phyloP scores from a whole-genome alignment of 2,329 filamentous ascomycete species.

The Neopestalotiopsis sp. region DNA sequence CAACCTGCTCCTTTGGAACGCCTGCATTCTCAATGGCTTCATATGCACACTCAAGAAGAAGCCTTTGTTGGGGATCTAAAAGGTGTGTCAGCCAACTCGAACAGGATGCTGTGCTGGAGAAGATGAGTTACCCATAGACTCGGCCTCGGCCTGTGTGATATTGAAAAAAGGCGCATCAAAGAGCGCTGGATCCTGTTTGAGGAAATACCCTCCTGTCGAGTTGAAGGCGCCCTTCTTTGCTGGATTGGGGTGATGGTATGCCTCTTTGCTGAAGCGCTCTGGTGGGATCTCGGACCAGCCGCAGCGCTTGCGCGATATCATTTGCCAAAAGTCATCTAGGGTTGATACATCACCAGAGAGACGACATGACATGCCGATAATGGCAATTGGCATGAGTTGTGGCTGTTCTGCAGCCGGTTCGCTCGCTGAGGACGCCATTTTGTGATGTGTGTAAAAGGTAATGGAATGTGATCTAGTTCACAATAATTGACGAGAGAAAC shows the following conservation, averaged over 20 bases:
- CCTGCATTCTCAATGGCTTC: constrained; percentile 33
- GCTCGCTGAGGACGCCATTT: background rate
- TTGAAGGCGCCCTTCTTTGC: constrained; percentile 40
- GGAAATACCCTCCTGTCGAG: constrained; percentile 38
- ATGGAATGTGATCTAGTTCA: background rate
- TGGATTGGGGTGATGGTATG: constrained; percentile 41
- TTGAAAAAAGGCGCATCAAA: constrained; percentile 43
- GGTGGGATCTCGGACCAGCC: constrained; percentile 37
- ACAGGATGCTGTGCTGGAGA: background rate
- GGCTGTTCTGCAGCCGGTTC: constrained; percentile 27
- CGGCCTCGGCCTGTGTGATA: constrained; percentile 41
- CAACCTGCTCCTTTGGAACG: constrained; percentile 22
- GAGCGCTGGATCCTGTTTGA: constrained; percentile 34
- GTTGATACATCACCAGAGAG: constrained; percentile 36
- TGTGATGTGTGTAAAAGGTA: background rate
- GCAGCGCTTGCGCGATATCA: constrained; percentile 35
- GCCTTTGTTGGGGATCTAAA: constrained; percentile 37
- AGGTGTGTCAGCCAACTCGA: background rate
- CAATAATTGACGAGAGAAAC: background rate
- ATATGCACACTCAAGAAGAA: constrained; percentile 39
- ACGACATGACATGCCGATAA: constrained; percentile 40
- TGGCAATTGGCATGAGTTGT: constrained; percentile 39
- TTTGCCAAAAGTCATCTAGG: constrained; percentile 37
- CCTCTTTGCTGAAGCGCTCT: constrained; percentile 38
- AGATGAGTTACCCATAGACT: constrained; percentile 37